These are phyloP conservation scores for Malus fusca DNA, from an alignment of 306 rosid species.

Conservation along the genomic window DNA sequence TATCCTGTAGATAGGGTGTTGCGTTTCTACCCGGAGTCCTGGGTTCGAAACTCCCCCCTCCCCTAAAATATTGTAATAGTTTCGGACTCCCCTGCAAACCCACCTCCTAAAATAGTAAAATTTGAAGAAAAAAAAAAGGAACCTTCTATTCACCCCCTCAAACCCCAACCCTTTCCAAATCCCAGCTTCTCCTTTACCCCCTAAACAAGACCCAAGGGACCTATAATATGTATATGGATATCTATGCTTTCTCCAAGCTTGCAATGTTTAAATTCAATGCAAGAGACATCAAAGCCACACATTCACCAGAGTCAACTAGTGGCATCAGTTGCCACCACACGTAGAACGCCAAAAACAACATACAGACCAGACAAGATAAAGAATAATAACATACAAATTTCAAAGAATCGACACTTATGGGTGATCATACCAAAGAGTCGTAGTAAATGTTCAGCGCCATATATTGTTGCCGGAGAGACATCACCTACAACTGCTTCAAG, in stretches of 20 bases:
- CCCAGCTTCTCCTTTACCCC: neutral
- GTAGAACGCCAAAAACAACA: neutral
- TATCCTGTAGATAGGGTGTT: too few relatives aligned
- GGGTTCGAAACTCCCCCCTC: too few relatives aligned
- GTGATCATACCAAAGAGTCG: conserved; percentile 80
- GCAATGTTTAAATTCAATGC: neutral
- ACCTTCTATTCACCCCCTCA: neutral
- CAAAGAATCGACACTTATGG: conserved; percentile 9
- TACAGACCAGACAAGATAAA: neutral
- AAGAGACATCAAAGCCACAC: neutral
- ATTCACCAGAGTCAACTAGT: neutral
- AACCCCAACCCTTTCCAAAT: neutral
- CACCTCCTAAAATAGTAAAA: too few relatives aligned
- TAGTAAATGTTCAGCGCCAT: conserved; percentile 92
- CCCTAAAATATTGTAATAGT: too few relatives aligned
- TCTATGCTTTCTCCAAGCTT: neutral
- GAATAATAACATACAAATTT: conserved; percentile 10
- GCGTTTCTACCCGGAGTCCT: too few relatives aligned
- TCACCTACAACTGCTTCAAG: conserved; percentile 45
- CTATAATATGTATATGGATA: neutral
- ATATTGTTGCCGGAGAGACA: conserved; percentile 72
- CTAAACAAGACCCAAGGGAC: neutral
- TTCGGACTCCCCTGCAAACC: too few relatives aligned
- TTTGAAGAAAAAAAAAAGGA: neutral
- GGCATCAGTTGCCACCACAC: neutral